Conservation (phyloP, 1,284 basidiomycete genomes). For the Abortiporus biennis region DNA sequence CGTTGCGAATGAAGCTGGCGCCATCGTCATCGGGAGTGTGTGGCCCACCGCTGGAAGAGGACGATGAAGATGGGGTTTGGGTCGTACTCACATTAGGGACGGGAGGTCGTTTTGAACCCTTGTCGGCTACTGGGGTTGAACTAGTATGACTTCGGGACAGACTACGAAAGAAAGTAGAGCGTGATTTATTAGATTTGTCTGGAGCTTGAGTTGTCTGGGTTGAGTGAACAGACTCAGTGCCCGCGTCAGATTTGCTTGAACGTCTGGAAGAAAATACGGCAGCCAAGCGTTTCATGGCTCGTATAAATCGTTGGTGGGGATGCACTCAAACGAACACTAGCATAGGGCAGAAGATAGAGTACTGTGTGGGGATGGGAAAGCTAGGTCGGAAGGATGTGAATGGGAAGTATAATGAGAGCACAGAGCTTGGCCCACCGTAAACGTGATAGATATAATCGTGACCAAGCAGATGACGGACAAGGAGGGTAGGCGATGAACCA, state of each 20-base stretch:
- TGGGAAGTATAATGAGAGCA: no score
- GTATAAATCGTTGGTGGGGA: no score
- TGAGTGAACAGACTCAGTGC: conserved; percentile 11
- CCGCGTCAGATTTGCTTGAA: conserved; percentile 36
- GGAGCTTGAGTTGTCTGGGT: conserved; percentile 8
- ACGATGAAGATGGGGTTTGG: conserved; percentile 42
- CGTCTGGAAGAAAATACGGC: conserved; percentile 51
- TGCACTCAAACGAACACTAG: not conserved
- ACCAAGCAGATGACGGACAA: no score
- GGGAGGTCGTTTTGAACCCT: conserved; percentile 9
- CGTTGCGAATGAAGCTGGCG: conserved; percentile 27
- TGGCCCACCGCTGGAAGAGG: conserved; percentile 50
- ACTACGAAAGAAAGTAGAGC: conserved; percentile 25
- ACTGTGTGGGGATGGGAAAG: not conserved
- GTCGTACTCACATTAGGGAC: conserved; percentile 16
- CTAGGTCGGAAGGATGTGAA: no score
- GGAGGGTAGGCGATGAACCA: no score
- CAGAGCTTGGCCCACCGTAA: no score
- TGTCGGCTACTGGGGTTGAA: conserved; percentile 10
- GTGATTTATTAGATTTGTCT: conserved; percentile 15
- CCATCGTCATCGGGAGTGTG: conserved; percentile 58
- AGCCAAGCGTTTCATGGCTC: conserved; percentile 46
- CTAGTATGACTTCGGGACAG: conserved; percentile 21
- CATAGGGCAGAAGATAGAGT: not conserved
- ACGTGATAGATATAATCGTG: no score